Base-by-base conservation (phyloP, 2,329 filamentous ascomycete species). In the Monilinia laxa region DNA sequence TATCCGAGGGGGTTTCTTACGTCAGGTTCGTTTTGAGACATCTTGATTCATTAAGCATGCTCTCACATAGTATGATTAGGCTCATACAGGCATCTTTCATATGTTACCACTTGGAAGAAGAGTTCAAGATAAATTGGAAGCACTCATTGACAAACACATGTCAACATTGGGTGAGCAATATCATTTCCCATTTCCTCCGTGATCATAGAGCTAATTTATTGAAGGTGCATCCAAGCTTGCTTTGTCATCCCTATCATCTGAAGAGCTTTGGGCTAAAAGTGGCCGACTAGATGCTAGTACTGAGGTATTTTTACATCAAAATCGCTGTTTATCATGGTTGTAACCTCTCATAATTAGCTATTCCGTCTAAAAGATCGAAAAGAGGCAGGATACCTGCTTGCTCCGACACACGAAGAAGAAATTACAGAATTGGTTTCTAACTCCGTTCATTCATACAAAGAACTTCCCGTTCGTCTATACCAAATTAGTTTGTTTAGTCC, bases 371-470 rank as follows among this genome's bases (percentile, higher is more conserved):
- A 84, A 55, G 95, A 98, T 77, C 87, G 95, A 66, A 95, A 90
- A 77, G 85, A 90, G 9, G 81, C 84, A 0, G 82, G 85, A 4
- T 91, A 91, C 69, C 83, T 99, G 40, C 84, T 99, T 4, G 90
- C 93, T 1, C 95, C 95, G 0, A 99, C 95, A 0, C 95, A 99
- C 69, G 95, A 99, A 75, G 95, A 99, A 77, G 95, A 99, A 76
- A 95, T 99, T 72, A 99, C 95, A 0, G 81, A 84, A 0, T 81
- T 99, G 2, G 91, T 97, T 1, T 86, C 87, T 4, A 85, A 84
- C 66, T 84, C 88, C 20, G 82, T 93, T 1, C 87, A 88, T 53
- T 97, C 93, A 0, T 94, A 97, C 76, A 94, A 93, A 74, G 88
- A 92, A 55, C 82, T 98, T 11, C 95, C 95, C 0, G 77, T 98